A percentile compares a stretch with the other conserved stretches of the same genome.
Evolutionary conservation across 1,284 basidiomycete species (phyloP).

Genomic region (Tetrapyrgos nigripes): DNA sequence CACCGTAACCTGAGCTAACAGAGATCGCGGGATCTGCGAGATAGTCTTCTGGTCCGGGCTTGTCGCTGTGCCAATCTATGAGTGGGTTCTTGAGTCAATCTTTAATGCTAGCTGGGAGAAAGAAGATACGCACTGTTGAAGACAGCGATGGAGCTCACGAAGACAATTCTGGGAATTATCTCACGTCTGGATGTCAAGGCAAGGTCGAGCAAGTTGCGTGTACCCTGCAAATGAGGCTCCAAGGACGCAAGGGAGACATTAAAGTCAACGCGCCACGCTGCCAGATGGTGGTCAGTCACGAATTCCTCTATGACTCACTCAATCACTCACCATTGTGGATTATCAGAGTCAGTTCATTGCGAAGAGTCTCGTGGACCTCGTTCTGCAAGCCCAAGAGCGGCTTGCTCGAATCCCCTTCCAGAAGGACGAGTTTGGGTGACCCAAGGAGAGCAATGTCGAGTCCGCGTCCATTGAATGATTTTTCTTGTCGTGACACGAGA

Average conservation of each 20-base stretch:
- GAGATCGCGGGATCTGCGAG: background rate
- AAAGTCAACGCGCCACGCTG: slow-evolving; percentile 6
- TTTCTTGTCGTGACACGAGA: slow-evolving; percentile 31
- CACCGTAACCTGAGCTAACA: background rate
- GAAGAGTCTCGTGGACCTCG: background rate
- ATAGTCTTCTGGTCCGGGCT: background rate
- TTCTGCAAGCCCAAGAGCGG: background rate
- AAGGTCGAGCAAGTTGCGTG: slow-evolving; percentile 6
- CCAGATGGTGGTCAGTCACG: background rate
- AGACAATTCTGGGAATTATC: background rate
- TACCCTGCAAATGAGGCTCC: slow-evolving; percentile 2
- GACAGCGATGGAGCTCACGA: background rate
- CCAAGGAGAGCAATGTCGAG: slow-evolving; percentile 2
- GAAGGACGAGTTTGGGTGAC: slow-evolving; percentile 3
- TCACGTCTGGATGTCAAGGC: background rate
- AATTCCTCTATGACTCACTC: background rate
- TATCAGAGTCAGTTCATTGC: background rate
- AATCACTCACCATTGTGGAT: background rate
- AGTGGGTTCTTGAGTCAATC: no score
- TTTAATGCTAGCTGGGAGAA: background rate
- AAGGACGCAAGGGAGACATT: slow-evolving; percentile 6
- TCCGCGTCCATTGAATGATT: slow-evolving; percentile 35
- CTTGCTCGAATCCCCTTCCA: slow-evolving; percentile 2
- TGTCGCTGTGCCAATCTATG: background rate
- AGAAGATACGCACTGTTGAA: background rate